Base-by-base conservation (phyloP, 768 basidiomycete genomes). In the Boletus rex-veris region DNA sequence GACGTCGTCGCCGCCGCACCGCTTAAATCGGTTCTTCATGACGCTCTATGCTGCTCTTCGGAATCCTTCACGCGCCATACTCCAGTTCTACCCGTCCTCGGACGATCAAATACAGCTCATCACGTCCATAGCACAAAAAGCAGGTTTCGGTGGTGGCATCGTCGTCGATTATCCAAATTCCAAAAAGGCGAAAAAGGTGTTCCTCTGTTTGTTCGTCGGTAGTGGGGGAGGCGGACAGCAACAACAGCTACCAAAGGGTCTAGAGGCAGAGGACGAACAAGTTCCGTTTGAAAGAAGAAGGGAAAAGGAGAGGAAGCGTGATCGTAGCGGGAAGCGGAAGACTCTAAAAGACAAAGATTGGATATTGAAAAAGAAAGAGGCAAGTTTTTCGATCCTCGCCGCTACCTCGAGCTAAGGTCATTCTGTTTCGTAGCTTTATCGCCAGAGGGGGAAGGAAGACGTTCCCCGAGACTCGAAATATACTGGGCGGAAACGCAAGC, bases 81-180 rank as follows among this genome's bases (percentile, higher is more conserved):
- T 94, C 57, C 94, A 97, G 67, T 98, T 99, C 71, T 99, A 99
- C 70, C 97, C 97, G 8, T 88, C 91, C 1, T 92, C 90, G 6
- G 97, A 99, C 72, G 94, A 98, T 66, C 97, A 99, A 73, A 87
- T 98, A 63, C 90, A 91, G 61, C 81, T 99, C 51, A 94, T 98
- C 63, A 96, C 95, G 7, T 86, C 86, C 3, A 86, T 86, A 58
- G 97, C 97, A 4, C 92, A 93, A 65, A 88, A 85, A 62, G 93
- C 96, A 7, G 97, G 97, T 2, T 99, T 99, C 69, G 93, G 94
- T 5, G 97, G 97, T 49, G 97, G 97, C 55, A 72, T 99, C 35
- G 89, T 98, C 21, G 90, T 99, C 37, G 97, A 99, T 73, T 99
- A 93, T 68, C 95, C 96, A 1, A 97, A 98, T 72, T 95, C 92